phyloP scores from a whole-genome alignment of 257 asterid species.

The Nicotiana benthamiana region DNA sequence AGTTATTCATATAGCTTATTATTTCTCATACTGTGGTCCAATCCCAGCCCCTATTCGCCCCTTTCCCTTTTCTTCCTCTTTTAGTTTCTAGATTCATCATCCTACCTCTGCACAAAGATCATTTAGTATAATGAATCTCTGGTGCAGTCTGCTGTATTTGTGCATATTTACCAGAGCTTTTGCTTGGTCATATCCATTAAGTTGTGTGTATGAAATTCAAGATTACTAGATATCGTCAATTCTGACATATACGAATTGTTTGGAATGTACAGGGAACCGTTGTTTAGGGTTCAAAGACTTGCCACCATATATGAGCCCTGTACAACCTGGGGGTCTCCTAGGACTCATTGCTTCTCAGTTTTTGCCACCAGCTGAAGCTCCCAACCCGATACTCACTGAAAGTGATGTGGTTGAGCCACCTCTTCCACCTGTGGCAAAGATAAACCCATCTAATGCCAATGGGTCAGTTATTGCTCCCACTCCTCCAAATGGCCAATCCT shows the following conservation, averaged over 20 bases:
- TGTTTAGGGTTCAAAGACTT: constrained; percentile 38
- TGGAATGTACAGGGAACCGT: constrained; percentile 50
- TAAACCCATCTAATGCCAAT: constrained; percentile 22
- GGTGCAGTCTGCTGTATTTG: not conserved
- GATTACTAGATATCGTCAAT: not conserved
- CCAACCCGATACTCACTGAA: constrained; percentile 47
- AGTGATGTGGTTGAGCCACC: constrained; percentile 55
- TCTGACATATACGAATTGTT: not conserved
- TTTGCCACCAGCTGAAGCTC: constrained; percentile 75
- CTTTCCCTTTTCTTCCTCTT: not conserved
- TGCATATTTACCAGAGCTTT: not conserved
- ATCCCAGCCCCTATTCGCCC: not conserved
- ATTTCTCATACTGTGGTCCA: not conserved
- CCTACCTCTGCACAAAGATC: not conserved
- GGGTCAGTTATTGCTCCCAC: constrained; percentile 34
- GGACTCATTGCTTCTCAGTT: constrained; percentile 10
- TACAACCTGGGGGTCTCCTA: constrained; percentile 47
- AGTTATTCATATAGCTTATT: constrained; percentile 18
- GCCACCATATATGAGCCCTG: constrained; percentile 60
- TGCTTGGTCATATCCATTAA: not conserved
- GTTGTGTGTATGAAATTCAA: not conserved
- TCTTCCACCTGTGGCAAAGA: constrained; percentile 47
- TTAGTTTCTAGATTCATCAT: not conserved
- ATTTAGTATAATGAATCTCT: not conserved
- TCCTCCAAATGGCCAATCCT: constrained; percentile 44